Evolutionary conservation across 768 basidiomycete genomes (phyloP), one percentile per base, ranked within the genome.

Genomic region (Gloeopeniophorella convolvens): DNA sequence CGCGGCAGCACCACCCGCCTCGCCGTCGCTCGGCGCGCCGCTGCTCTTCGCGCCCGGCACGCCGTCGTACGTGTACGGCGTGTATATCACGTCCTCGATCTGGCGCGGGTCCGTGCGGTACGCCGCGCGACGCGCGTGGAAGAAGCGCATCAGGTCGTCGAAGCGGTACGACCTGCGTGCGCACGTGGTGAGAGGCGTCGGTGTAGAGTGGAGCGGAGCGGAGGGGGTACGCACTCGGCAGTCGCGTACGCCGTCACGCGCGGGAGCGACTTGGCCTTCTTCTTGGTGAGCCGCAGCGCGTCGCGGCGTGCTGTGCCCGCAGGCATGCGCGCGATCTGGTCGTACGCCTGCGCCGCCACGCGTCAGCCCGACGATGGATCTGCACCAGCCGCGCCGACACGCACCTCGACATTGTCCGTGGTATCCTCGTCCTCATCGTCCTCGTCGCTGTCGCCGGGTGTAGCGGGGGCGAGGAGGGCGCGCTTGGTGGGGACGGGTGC

Each of bases 161-260:
- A 97, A 85, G 45, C 89, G 79, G 66, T 94, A 97, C 8, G 93
- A 92, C 42, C 92, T 95, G 59, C 26, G 44, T 28, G n/a, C n/a
- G n/a, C n/a, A n/a, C n/a, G n/a, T n/a, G n/a, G n/a, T n/a, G n/a
- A n/a, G n/a, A n/a, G n/a, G 30, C 16, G 16, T 35, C 37, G 43
- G 23, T 28, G 15, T 24, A 50, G 23, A 28, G 37, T 6, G 16
- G 30, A 33, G 18, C 30, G 35, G 35, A 21, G 23, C 44, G 32
- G 30, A 4, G 12, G n/a, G 32, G 18, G 27, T 20, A 69, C 73
- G 59, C 66, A 93, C 93, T 78, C 83, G 27, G 93, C 89, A 13
- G 92, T 96, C 36, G 93, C 91, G 67, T 95, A 96, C 4, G 93
- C 94, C 2, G 94, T 96, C n/a, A 94, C 94, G 59, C 94, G 72